A percentile compares a stretch with the other conserved stretches of the same genome.
These are phyloP conservation scores for Symbiodinium natans DNA, from an alignment of 73 alveolate genomes.

Conservation along the genomic window DNA sequence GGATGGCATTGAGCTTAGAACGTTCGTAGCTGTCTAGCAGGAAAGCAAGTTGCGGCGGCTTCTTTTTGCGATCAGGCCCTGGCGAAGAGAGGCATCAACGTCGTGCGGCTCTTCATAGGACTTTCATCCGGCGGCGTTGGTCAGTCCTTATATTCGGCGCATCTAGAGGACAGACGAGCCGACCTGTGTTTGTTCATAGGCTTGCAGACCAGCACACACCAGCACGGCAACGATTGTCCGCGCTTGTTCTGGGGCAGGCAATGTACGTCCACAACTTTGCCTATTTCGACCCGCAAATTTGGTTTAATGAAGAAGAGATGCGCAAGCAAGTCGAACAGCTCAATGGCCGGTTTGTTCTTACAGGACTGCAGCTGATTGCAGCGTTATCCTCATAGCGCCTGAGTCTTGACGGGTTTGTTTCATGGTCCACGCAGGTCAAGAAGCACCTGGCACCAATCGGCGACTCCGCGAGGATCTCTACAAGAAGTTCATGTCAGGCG, in stretches of 20 bases:
- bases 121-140: neutral
- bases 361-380: no score
- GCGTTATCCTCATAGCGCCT: no score
- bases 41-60: neutral
- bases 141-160: neutral
- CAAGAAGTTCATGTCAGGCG: slow-evolving; percentile 43
- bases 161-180: neutral
- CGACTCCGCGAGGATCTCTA: slow-evolving; percentile 19
- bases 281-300: slow-evolving; percentile 13
- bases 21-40: neutral
- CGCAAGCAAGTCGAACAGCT: slow-evolving; percentile 40
- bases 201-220: no score
- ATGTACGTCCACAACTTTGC: slow-evolving; percentile 25
- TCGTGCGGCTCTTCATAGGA: neutral
- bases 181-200: no score
- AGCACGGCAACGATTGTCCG: no score
- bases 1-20: neutral
- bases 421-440: neutral
- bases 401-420: no score
- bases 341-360: slow-evolving; percentile 4
- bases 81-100: neutral
- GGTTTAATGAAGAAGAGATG: slow-evolving; percentile 32
- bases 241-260: neutral
- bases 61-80: neutral
- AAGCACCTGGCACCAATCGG: neutral